Percentiles rank a stretch among this genome's conserved stretches.
These are phyloP conservation scores for Candida maris DNA, from an alignment of 805 yeast genomes.

Conservation along the genomic window DNA sequence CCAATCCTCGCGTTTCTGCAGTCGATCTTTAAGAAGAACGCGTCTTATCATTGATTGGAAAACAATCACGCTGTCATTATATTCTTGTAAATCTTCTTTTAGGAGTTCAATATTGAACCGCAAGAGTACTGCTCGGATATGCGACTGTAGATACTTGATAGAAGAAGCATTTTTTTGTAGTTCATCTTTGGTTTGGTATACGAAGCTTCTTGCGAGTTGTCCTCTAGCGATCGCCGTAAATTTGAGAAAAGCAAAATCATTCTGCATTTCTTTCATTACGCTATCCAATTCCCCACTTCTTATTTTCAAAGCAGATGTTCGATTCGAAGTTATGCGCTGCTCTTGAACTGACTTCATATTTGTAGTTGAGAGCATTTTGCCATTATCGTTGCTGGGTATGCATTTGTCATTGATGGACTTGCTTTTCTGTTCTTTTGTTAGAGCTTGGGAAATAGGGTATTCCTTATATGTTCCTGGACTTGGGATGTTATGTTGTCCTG, in stretches of 20 bases:
- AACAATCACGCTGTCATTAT: constrained; percentile 35
- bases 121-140: constrained; percentile 58
- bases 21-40: constrained; percentile 33
- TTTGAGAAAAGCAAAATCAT: constrained; percentile 26
- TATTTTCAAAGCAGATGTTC: neutral
- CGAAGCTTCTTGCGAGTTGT: constrained; percentile 31
- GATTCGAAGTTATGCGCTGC: neutral
- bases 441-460: constrained; percentile 15
- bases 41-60: constrained; percentile 61
- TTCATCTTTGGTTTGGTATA: constrained; percentile 16
- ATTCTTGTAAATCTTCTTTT: constrained; percentile 49
- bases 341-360: neutral
- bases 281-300: neutral
- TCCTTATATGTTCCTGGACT: constrained; percentile 26
- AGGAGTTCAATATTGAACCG: constrained; percentile 55
- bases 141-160: constrained; percentile 50
- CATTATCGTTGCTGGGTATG: constrained; percentile 3
- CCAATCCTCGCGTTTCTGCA: constrained; percentile 37
- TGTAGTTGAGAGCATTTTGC: neutral
- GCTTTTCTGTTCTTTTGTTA: constrained; percentile 19
- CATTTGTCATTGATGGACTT: constrained; percentile 29
- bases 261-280: neutral
- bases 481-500: constrained; percentile 35
- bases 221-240: constrained; percentile 47
- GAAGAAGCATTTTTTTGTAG: constrained; percentile 23